These are phyloP conservation scores for Darksidea phi DNA, from an alignment of 495 filamentous ascomycete genomes.

Conservation along the genomic window DNA sequence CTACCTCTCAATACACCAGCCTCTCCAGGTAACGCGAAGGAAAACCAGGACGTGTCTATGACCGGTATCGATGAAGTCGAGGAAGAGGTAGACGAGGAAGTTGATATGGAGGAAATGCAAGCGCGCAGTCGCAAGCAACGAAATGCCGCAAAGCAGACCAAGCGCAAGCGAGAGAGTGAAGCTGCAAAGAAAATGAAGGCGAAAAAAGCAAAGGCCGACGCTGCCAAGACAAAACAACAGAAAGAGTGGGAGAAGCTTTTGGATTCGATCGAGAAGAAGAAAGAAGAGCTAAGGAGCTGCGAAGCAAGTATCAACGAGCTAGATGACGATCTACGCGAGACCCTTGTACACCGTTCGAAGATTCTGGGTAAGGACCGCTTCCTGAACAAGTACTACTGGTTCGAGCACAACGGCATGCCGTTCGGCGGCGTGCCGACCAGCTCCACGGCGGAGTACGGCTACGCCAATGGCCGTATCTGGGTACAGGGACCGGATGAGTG, in stretches of 20 bases:
- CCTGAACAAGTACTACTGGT: constrained; percentile 99
- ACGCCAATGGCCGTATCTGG: constrained; percentile 94
- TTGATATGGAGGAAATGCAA: constrained; percentile 27
- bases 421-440: constrained; percentile 83
- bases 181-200: constrained; percentile 57
- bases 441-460: constrained; percentile 80
- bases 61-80: constrained; percentile 51
- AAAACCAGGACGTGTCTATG: constrained; percentile 51
- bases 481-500: constrained; percentile 91
- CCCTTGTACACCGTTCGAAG: constrained; percentile 85
- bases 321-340: constrained; percentile 89
- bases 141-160: constrained; percentile 62
- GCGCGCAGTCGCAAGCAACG: constrained; percentile 63
- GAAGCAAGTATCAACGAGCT: constrained; percentile 80
- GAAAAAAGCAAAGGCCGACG: constrained; percentile 72
- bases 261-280: constrained; percentile 82
- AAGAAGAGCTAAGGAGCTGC: constrained; percentile 70
- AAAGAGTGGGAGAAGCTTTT: constrained; percentile 81
- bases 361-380: constrained; percentile 90
- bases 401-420: constrained; percentile 97
- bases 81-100: constrained; percentile 55
- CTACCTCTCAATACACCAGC: constrained; percentile 70
- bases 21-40: constrained; percentile 66
- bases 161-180: constrained; percentile 71
- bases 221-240: constrained; percentile 78